Conservation (phyloP, 768 basidiomycete species). For the Holtermanniella nyarrowii region DNA sequence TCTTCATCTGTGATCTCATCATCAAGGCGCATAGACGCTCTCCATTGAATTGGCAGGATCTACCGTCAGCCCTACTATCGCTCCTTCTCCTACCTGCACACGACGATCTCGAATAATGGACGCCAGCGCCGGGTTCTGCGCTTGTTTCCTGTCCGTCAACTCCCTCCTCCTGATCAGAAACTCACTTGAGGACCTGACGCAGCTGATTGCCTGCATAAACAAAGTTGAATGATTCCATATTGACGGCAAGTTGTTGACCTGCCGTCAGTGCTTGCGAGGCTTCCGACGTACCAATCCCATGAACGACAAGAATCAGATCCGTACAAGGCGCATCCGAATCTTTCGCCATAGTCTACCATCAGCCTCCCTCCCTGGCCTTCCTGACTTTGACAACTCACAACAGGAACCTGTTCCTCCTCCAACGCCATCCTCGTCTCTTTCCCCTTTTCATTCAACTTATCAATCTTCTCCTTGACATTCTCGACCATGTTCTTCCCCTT, state of each 20-base stretch:
- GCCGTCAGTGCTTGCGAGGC: background rate
- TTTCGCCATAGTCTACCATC: conserved; percentile 23
- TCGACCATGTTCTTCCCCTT: conserved; percentile 8
- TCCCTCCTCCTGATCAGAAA: conserved; percentile 1
- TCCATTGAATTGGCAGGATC: conserved; percentile 46
- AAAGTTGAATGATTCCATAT: conserved; percentile 45
- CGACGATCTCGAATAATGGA: conserved; percentile 44
- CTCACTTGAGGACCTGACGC: conserved; percentile 41
- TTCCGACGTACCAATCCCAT: conserved; percentile 44
- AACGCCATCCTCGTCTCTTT: conserved; percentile 16
- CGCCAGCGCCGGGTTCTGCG: conserved; percentile 41
- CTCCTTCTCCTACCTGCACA: conserved; percentile 28
- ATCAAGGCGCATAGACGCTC: conserved; percentile 40
- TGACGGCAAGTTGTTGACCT: conserved; percentile 41
- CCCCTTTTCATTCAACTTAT: conserved; percentile 15
- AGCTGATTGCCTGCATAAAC: conserved; percentile 44
- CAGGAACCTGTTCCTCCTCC: conserved; percentile 35
- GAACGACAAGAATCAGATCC: conserved; percentile 45
- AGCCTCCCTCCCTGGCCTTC: conserved; percentile 7
- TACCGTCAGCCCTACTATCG: background rate
- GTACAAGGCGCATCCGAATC: conserved; percentile 40
- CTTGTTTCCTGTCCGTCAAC: conserved; percentile 39
- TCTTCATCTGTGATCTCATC: conserved; percentile 40
- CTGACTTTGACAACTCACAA: conserved; percentile 16
- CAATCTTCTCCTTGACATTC: conserved; percentile 15